Evolutionary conservation across 371 early-diverging fungal species (phyloP), one percentile per base, ranked within the genome.

Genomic region (Mucor ambiguus): DNA sequence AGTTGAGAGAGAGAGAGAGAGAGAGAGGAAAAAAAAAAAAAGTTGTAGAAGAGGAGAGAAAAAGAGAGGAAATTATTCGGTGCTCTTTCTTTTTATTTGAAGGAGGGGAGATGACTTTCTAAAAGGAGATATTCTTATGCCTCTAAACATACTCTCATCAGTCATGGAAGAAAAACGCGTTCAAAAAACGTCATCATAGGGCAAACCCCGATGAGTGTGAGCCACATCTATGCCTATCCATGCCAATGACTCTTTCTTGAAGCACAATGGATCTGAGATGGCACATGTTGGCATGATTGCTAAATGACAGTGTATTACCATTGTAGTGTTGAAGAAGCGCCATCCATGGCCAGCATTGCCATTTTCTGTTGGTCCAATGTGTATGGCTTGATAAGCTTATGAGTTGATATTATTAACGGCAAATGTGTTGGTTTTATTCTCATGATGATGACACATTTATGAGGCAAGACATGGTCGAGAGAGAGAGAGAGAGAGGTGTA

Each of bases 81-180:
- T 37, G 37, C 41, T 41, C 41, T 41, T 18, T 41, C 18, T 41
- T 5, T 41, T 41, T 18, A 18, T 41, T 18, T 41, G 28, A 26
- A 58, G 41, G 22, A 33, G 30, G 59, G 24, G 43, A 24, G 38
- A 38, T 11, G 35, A 37, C n/a, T 22, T 35, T 24, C 58, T 24
- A 37, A 58, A 58, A 30, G 37, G 35, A 58, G 57, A 57, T 33
- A 56, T 56, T 20, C 49, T 49, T 24, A 56, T 56, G 56, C 56
- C 33, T 35, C 33, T n/a, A n/a, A n/a, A n/a, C n/a, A n/a, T n/a
- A n/a, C n/a, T n/a, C n/a, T n/a, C n/a, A n/a, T n/a, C n/a, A n/a
- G n/a, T n/a, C n/a, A n/a, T n/a, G n/a, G 28, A 52, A 28, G 46
- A 44, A 43, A 46, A 60, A 60, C 60, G 60, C 60, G 60, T 60